Conservation (phyloP, 23 red algal species). For the Agarophyton chilense region DNA sequence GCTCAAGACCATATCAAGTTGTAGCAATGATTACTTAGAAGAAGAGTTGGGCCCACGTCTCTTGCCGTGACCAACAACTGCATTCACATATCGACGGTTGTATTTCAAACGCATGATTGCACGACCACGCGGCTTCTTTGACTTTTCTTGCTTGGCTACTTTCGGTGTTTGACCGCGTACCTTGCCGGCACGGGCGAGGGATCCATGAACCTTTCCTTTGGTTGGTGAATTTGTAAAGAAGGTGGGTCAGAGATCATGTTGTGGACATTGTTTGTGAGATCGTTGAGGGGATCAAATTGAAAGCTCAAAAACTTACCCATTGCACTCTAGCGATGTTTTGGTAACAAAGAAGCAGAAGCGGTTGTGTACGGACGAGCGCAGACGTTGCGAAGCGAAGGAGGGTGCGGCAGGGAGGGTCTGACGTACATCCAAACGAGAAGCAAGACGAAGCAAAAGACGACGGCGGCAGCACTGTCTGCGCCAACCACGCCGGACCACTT, state of each 20-base stretch:
- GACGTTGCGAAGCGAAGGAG: not conserved
- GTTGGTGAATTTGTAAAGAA: not conserved
- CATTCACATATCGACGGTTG: conserved; percentile 80
- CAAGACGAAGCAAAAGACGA: too few relatives aligned
- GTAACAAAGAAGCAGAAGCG: too few relatives aligned
- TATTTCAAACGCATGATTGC: conserved; percentile 95
- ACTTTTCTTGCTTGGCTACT: conserved; percentile 94
- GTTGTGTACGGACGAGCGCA: too few relatives aligned
- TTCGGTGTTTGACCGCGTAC: conserved; percentile 98
- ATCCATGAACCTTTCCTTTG: conserved; percentile 99
- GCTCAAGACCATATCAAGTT: not conserved
- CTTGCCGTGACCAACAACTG: conserved; percentile 63
- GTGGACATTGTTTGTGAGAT: not conserved
- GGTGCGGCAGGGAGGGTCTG: not conserved
- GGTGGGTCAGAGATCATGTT: not conserved
- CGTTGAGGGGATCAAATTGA: not conserved
- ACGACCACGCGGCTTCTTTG: conserved; percentile 91
- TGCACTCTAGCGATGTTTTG: too few relatives aligned
- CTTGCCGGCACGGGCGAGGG: conserved; percentile 98
- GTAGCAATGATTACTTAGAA: conserved; percentile 27
- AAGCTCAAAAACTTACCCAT: not conserved
- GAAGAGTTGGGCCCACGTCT: conserved; percentile 77
- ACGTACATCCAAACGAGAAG: not conserved
- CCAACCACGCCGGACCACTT: not conserved
- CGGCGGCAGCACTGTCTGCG: not conserved